Evolutionary conservation across 768 basidiomycete species (phyloP), one percentile per base, ranked within the genome.

Genomic region (Rhizopogon vesiculosus): DNA sequence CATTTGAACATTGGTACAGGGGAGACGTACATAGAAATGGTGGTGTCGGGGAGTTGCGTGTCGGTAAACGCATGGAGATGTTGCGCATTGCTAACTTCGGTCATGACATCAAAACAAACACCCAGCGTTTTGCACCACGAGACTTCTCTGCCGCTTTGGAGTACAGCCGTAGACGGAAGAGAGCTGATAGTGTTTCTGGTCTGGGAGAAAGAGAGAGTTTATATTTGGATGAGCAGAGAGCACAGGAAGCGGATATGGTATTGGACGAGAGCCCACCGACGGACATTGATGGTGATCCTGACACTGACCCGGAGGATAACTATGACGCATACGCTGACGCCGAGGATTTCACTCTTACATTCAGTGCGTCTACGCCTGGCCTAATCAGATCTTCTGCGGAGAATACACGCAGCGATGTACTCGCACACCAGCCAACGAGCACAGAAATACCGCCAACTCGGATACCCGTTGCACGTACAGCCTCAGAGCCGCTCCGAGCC

Each of bases 1-100:
- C 90, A 0, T 93, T 86, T 57, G 89, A 93, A 62, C 91, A 93
- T 63, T 93, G 91, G 91, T 93, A 93, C 65, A 85, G 91, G 48
- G 91, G 91, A 1, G 91, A 93, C 61, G 81, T 90, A 5, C 85
- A 90, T 12, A 79, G 91, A 46, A 93, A 93, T 64, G 91, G 91
- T 25, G 91, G 91, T n/a, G 89, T 93, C 10, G 91, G 91, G 48
- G 91, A 93, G 68, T 72, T 91, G 53, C 79, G 86, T 19, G 84
- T 92, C 2, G 91, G 82, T 2, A 78, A 79, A 62, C 78, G 85
- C 55, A 77, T 85, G 68, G 91, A 93, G 69, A 93, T 93, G 91
- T 67, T 93, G 53, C 89, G 92, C 63, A 92, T 92, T 56, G 90
- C 90, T 50, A 91, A 86, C 70, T 91, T 87, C 62, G 90, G 91